A percentile compares a stretch with the other conserved stretches of the same genome.
These are phyloP conservation scores for Adansonia grandidieri DNA, from an alignment of 441 rosid genomes.

Conservation along the genomic window DNA sequence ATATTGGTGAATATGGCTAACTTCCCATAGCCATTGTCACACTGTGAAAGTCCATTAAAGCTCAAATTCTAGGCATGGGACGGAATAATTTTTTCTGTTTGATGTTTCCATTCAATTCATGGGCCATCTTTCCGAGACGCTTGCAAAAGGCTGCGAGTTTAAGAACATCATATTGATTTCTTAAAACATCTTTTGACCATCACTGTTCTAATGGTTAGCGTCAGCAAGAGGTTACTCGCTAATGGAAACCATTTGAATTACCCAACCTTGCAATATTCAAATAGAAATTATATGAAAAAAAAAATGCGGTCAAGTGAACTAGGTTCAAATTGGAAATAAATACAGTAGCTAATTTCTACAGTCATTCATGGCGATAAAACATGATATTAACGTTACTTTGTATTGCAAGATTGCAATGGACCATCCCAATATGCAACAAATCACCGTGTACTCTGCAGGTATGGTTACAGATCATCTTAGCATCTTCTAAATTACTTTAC, in stretches of 20 bases:
- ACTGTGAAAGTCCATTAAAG: too few relatives aligned
- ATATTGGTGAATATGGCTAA: neutral
- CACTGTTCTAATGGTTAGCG: neutral
- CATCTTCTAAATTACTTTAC: constrained; percentile 13
- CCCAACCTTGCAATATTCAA: neutral
- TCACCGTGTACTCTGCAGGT: neutral
- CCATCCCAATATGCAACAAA: neutral
- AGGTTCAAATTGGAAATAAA: too few relatives aligned
- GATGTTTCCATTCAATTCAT: too few relatives aligned
- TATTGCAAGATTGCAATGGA: too few relatives aligned
- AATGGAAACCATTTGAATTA: neutral
- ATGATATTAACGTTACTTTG: neutral
- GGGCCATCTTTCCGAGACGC: too few relatives aligned
- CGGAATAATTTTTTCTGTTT: too few relatives aligned
- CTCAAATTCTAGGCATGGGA: too few relatives aligned
- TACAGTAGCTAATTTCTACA: too few relatives aligned
- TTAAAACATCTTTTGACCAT: neutral
- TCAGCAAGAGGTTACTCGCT: neutral
- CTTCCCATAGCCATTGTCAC: neutral
- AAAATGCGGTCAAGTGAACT: neutral
- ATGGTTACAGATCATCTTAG: neutral
- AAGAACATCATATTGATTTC: neutral
- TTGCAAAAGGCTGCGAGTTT: neutral
- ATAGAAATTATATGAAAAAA: neutral
- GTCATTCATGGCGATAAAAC: neutral